Evolutionary conservation across 2,329 filamentous ascomycete genomes (phyloP), one percentile per base, ranked within the genome.

Genomic region (Verruconis gallopava): DNA sequence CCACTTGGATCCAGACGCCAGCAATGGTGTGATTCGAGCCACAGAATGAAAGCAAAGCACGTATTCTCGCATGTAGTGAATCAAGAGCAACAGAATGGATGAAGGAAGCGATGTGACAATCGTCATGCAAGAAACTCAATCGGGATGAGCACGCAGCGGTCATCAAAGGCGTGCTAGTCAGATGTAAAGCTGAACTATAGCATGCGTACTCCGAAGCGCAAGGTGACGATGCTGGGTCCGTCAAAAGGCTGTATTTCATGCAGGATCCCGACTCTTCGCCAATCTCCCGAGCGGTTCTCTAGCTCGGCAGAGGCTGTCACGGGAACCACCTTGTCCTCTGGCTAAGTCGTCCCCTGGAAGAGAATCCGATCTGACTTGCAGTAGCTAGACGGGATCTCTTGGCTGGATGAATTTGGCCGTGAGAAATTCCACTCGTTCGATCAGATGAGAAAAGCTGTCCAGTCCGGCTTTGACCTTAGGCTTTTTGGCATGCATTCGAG

Each of bases 31-130:
- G n/a, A 9, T 30, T 30, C 9, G 25, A n/a, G n/a, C 25, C 25
- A 30, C 25, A 30, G 25, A 30, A n/a, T n/a, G 25, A n/a, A 30
- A 30, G n/a, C 25, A 30, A n/a, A n/a, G n/a, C n/a, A n/a, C n/a
- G n/a, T n/a, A n/a, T n/a, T n/a, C n/a, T n/a, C n/a, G n/a, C n/a
- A n/a, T n/a, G n/a, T n/a, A n/a, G n/a, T n/a, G n/a, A n/a, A n/a
- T n/a, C n/a, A n/a, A n/a, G 25, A n/a, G n/a, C 25, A 9, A 30
- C 25, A 30, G 25, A 30, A n/a, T n/a, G 25, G 25, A 30, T 9
- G n/a, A 9, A 30, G 25, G n/a, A 30, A n/a, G 25, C n/a, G 25
- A 30, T 30, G 25, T 30, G 25, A 30, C 25, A 30, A n/a, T 9
- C 25, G 25, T 30, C n/a, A 30, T 30, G 25, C 25, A 30, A n/a